A percentile compares a stretch with the other conserved stretches of the same genome.
phyloP scores from a whole-genome alignment of 169 alveolate genomes.

The Plasmodium relictum region DNA sequence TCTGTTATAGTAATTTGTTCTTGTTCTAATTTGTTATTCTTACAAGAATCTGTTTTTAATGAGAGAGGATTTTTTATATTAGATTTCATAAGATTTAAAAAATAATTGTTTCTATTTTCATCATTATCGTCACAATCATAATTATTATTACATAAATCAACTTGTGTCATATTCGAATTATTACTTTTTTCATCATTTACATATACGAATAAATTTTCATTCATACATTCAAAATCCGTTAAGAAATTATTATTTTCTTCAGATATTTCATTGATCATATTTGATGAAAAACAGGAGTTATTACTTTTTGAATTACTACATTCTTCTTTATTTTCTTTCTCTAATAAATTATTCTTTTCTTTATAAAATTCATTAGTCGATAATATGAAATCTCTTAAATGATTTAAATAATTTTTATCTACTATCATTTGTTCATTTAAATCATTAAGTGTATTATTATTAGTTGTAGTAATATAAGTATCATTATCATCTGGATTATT shows the following conservation, averaged over 20 bases:
- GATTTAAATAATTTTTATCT: background rate
- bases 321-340: background rate
- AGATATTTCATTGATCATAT: background rate
- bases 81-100: slow-evolving; percentile 36
- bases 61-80: slow-evolving; percentile 36
- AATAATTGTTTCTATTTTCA: slow-evolving; percentile 8
- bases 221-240: slow-evolving; percentile 6
- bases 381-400: background rate
- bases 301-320: background rate
- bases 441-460: background rate
- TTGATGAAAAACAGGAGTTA: background rate
- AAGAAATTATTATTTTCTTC: background rate
- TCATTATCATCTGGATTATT: background rate
- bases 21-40: background rate
- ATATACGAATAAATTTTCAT: slow-evolving; percentile 13
- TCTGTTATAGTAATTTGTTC: background rate
- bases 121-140: slow-evolving; percentile 6
- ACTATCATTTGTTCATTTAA: background rate
- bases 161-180: background rate
- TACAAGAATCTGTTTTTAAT: background rate
- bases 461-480: background rate
- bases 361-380: background rate
- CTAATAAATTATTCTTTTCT: background rate
- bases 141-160: background rate
- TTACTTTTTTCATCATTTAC: background rate